These are phyloP conservation scores for Lipomyces spencermartinsiae DNA, from an alignment of 805 yeast genomes.

Conservation along the genomic window DNA sequence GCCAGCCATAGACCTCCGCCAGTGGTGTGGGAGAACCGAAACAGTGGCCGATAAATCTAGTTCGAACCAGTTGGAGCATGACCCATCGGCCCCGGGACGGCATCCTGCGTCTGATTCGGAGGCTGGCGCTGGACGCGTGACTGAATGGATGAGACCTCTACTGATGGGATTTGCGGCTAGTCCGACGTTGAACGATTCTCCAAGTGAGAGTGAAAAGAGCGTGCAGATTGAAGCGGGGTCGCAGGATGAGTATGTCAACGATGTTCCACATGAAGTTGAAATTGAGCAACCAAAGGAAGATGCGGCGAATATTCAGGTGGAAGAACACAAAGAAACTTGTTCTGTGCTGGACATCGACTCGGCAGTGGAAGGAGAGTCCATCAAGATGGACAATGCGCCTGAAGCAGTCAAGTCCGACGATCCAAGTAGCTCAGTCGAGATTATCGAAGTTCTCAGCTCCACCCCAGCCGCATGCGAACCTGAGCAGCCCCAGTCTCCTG, in stretches of 20 bases:
- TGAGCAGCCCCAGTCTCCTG: background rate
- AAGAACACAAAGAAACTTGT: background rate
- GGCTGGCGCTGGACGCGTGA: background rate
- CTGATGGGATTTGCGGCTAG: slow-evolving; percentile 3
- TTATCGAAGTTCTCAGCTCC: background rate
- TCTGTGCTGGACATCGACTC: background rate
- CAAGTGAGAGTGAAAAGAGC: background rate
- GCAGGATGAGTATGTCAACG: slow-evolving; percentile 5
- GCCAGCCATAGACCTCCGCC: background rate
- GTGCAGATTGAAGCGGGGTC: background rate
- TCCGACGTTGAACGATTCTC: background rate
- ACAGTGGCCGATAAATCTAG: background rate
- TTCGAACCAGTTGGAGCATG: background rate
- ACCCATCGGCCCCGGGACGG: background rate
- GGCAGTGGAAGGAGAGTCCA: background rate
- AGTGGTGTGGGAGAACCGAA: background rate
- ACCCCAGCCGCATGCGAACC: background rate
- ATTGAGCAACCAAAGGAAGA: slow-evolving; percentile 3
- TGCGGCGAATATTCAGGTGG: background rate
- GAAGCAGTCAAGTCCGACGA: background rate
- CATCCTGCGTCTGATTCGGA: background rate
- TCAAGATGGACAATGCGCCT: background rate
- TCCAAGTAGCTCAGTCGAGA: slow-evolving; percentile 4
- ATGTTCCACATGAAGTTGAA: slow-evolving; percentile 2
- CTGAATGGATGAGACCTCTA: background rate